phyloP scores from a whole-genome alignment of 2,329 filamentous ascomycete species.

The Xylariaceae sp. region DNA sequence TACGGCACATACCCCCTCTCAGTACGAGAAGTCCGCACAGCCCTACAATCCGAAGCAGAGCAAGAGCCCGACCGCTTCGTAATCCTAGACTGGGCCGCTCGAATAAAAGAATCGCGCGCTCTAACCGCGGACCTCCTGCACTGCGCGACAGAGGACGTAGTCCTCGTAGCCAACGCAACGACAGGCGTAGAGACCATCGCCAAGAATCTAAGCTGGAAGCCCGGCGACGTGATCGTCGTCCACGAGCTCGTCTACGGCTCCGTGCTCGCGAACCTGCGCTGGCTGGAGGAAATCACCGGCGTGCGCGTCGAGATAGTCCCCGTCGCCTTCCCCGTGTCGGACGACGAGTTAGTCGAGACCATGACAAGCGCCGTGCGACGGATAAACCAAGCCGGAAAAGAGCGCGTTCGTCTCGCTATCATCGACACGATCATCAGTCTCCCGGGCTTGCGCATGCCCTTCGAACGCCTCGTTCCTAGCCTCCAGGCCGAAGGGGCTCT shows the following conservation, averaged over 20 bases:
- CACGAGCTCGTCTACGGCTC: conserved; percentile 61
- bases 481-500: conserved; percentile 55
- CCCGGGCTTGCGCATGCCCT: conserved; percentile 62
- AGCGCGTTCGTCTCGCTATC: conserved; percentile 54
- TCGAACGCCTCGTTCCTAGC: conserved; percentile 48
- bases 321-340: conserved; percentile 50
- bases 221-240: conserved; percentile 58
- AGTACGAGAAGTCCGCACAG: conserved; percentile 24
- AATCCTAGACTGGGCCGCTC: conserved; percentile 23
- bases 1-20: conserved; percentile 28
- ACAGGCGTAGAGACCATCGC: conserved; percentile 61
- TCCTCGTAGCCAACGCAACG: conserved; percentile 64
- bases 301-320: conserved; percentile 41
- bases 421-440: conserved; percentile 63
- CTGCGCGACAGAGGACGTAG: conserved; percentile 32
- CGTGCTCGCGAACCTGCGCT: conserved; percentile 54
- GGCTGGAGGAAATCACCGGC: conserved; percentile 52
- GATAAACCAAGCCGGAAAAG: conserved; percentile 25
- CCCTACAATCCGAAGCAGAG: conserved; percentile 26
- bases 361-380: conserved; percentile 47
- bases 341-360: conserved; percentile 48
- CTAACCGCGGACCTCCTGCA: conserved; percentile 19
- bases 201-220: conserved; percentile 52
- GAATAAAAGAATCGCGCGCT: conserved; percentile 22
- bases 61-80: conserved; percentile 32